Evolutionary conservation across 78 protist genomes (phyloP), one percentile per base, ranked within the genome.

Genomic region (Dictyostelium intermedium): DNA sequence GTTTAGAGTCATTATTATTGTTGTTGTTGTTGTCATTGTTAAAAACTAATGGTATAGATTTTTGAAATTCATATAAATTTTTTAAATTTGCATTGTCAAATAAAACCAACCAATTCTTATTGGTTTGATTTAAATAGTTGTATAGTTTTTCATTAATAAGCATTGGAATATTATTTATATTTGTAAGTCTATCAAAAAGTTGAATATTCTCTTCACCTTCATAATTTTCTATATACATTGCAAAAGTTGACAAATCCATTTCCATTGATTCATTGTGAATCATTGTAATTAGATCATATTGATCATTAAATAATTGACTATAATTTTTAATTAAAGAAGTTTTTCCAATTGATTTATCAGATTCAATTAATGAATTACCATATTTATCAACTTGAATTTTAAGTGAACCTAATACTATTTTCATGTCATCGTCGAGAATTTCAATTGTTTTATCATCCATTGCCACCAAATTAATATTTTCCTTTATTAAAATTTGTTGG

Each of bases 361-460:
- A 72, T 72, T 27, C 20, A 32, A 72, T 72, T 30, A 72, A 13
- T 34, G 45, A 11, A 72, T 72, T 72, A 14, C 43, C 43, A 72
- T 16, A 16, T 72, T 72, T 14, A 3, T 72, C 43, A 34, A 72
- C 23, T 72, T 34, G 79, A 16, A 32, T 72, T 6, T 72, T 72
- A 2, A 72, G 7, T 16, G 34, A 32, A 13, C 13, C 16, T 34
- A 72, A 34, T 34, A 72, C 43, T 4, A 5, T 72, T 32, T 34
- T 72, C 45, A 72, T 34, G 2, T 72, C 79, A 13, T 34, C 13
- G 16, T 72, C 78, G 18, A 34, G 35, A 1, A 72, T 72, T 72
- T 72, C 79, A 72, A 16, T 72, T 16, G 79, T 30, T 72, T 34
- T 72, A 34, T 72, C 79, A 72, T 72, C 79, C 79, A 72, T 72